Base-by-base conservation (phyloP, 1,139 yeast species). In the Yamadazyma atmosphaerica region DNA sequence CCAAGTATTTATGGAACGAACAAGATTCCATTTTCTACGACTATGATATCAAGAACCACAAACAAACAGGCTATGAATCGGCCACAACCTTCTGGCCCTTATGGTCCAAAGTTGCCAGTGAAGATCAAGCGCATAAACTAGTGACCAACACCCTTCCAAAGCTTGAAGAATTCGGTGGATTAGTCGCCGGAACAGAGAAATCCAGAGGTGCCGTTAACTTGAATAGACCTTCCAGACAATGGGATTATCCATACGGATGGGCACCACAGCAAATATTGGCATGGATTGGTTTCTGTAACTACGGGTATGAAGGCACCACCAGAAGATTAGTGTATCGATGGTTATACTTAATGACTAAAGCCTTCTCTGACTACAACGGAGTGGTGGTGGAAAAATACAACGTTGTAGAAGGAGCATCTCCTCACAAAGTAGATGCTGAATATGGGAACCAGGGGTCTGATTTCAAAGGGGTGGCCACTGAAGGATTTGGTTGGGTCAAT, bases 161-260 rank as follows among this genome's bases (percentile, higher is more conserved):
- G 54, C 77, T 92, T 50, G 98, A 92, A 64, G 86, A 80, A 60
- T 73, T 74, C 44, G 98, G 98, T 13, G 98, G 98, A 1, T 61
- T 92, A 15, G 96, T 80, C 1, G 85, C 96, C 0, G 95, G 98
- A 31, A 85, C 96, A 0, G 75, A 80, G 48, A 62, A 74, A 50
- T 82, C 92, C 4, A 72, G 96, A 42, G 97, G 97, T 19, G 79
- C 69, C 13, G 68, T 86, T 22, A 80, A 85, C 2, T 61, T 86
- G 22, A 69, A 77, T 37, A 71, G 90, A 50, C 96, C 96, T 17
- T 81, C 86, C 24, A 77, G 98, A 60, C 98, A 92, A 65, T 92
- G 98, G 98, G 98, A 92, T 60, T 92, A 83, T 58, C 98, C 98
- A 5, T 88, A 72, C 56, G 98, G 98, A 4, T 92, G 98, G 98